A percentile compares a stretch with the other conserved stretches of the same genome.
phyloP scores from a whole-genome alignment of 257 asterid genomes.

The Nicotiana otophora region DNA sequence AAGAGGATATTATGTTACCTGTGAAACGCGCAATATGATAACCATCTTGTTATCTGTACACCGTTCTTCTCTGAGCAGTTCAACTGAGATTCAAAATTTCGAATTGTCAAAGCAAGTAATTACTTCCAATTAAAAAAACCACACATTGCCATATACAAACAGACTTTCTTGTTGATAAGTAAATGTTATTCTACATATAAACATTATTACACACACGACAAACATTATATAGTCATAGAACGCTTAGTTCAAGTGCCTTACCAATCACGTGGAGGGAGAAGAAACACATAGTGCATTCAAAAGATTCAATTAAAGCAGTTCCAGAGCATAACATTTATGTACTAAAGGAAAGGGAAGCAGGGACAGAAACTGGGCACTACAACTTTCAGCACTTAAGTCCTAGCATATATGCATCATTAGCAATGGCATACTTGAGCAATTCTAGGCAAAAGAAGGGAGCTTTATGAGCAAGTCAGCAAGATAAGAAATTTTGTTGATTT shows the following conservation, averaged over 20 bases:
- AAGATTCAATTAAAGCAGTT: background rate
- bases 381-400: background rate
- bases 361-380: background rate
- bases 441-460: background rate
- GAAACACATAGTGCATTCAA: background rate
- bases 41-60: conserved; percentile 58
- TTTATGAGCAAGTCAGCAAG: background rate
- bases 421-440: background rate
- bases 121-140: background rate
- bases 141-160: background rate
- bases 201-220: background rate
- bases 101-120: conserved; percentile 9
- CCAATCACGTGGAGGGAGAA: background rate
- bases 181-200: background rate
- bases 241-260: background rate
- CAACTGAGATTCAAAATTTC: conserved; percentile 48
- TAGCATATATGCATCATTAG: background rate
- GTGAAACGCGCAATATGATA: conserved; percentile 79
- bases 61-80: conserved; percentile 82
- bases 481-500: background rate
- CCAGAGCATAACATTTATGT: background rate
- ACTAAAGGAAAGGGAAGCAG: background rate
- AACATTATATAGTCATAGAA: background rate
- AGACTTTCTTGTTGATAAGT: background rate
- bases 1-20: conserved; percentile 40